Base-by-base conservation (phyloP, 2,329 filamentous ascomycete species). In the Diaporthe amygdali region DNA sequence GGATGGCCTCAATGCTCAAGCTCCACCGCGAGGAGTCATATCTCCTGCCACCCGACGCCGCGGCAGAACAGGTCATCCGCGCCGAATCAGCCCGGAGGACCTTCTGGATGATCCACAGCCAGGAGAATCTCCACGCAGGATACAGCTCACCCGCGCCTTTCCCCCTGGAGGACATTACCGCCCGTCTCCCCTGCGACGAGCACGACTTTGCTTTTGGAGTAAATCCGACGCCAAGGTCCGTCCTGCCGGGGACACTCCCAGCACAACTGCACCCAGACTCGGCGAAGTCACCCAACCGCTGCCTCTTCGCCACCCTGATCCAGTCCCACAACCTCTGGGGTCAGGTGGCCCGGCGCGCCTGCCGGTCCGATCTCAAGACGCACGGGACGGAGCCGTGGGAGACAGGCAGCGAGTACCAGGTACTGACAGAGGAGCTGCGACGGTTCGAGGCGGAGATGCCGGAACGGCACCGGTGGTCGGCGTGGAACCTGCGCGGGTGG, bases 261-360 rank as follows among this genome's bases (percentile, higher is more conserved):
- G 78, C 79, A 1, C 64, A 71, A 9, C 66, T 70, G 2, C 72
- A 79, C 51, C 79, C 79, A 1, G 68, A 72, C 0, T 71, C 79
- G 9, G 74, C 76, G 7, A 70, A 71, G 27, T 70, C 75, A 0
- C 72, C 75, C 2, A 71, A 74, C 1, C 74, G 80, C 15, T 82
- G 79, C 51, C 76, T 83, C 8, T 83, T 83, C 73, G 81, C 81
- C 2, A 80, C 77, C 4, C 75, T 83, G 2, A 77, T 83, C 14
- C 80, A 83, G 70, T 75, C 79, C 1, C 81, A 83, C 67, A 78
- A 76, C 44, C 74, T 82, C 30, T 83, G 80, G 81, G 81, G 81
- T 15, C 74, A 76, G 49, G 77, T 82, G 2, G 80, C 81, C 1
- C 71, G 80, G 17, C 73, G 75, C 22, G 79, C 78, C 22, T 76